Evolutionary conservation across 2,329 filamentous ascomycete genomes (phyloP).

Genomic region (Neocatenulostroma microsporum): DNA sequence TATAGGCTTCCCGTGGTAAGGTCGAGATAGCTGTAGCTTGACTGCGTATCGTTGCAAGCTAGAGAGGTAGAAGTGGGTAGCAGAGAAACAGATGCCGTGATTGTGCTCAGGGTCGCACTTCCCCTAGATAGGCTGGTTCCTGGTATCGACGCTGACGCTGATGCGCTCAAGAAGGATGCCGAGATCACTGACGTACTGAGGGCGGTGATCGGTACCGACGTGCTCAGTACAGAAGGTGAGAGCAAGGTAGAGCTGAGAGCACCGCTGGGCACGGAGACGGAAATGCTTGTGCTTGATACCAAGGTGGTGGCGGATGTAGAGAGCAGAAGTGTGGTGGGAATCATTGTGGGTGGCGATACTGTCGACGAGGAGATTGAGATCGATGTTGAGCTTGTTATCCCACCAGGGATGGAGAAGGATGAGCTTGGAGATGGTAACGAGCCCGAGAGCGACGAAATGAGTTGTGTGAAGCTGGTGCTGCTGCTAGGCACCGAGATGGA

Average conservation of each 20-base stretch:
- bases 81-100: background rate
- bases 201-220: background rate
- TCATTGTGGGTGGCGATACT: too few relatives aligned
- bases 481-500: too few relatives aligned
- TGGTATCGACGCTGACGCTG: background rate
- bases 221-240: background rate
- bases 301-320: too few relatives aligned
- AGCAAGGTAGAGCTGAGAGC: background rate
- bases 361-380: too few relatives aligned
- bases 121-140: background rate
- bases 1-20: slow-evolving; percentile 1
- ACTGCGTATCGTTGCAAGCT: slow-evolving; percentile 3
- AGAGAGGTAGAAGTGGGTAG: background rate
- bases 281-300: too few relatives aligned
- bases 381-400: too few relatives aligned
- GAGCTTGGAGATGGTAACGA: too few relatives aligned
- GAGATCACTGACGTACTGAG: background rate
- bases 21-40: slow-evolving; percentile 4
- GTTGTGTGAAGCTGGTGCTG: too few relatives aligned
- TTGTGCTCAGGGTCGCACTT: too few relatives aligned
- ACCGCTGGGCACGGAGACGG: background rate
- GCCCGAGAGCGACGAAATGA: too few relatives aligned
- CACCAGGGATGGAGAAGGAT: too few relatives aligned
- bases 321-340: too few relatives aligned
- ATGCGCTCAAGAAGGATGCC: background rate